Evolutionary conservation across 352 stramenopile species (phyloP).

Genomic region (Pythium sukuiense): DNA sequence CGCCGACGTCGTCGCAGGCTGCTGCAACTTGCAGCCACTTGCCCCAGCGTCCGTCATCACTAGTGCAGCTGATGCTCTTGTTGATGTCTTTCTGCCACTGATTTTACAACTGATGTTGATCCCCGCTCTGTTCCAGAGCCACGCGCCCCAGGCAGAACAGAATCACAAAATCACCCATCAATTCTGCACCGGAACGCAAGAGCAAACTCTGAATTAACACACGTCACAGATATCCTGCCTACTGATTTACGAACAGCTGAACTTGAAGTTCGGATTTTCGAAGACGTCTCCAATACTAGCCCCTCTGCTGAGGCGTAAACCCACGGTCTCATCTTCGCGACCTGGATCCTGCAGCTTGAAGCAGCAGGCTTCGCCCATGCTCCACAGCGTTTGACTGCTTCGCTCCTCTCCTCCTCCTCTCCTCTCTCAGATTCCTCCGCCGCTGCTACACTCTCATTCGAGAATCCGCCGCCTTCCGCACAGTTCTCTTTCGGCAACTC

Average conservation of each 20-base stretch:
- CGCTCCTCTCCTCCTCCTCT: neutral
- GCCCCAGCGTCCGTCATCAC: no score
- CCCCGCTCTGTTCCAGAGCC: neutral
- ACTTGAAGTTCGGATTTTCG: conserved; percentile 3
- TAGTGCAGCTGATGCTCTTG: no score
- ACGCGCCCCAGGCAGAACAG: neutral
- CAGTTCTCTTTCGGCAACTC: conserved; percentile 1
- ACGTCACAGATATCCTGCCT: neutral
- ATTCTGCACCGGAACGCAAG: neutral
- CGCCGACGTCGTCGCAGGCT: no score
- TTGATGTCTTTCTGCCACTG: neutral
- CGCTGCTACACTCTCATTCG: conserved; percentile 8
- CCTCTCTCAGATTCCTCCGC: neutral
- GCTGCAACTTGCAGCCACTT: no score
- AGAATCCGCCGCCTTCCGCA: conserved; percentile 16
- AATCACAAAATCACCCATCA: conserved; percentile 6
- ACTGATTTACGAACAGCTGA: neutral
- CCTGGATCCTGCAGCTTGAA: neutral
- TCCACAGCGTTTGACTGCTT: neutral
- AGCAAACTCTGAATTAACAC: neutral
- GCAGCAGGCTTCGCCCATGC: neutral
- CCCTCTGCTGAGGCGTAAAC: neutral
- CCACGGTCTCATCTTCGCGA: neutral
- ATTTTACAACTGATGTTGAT: neutral
- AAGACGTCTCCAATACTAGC: neutral